Conservation (phyloP, 2,329 filamentous ascomycete genomes). For the Penicillium expansum region DNA sequence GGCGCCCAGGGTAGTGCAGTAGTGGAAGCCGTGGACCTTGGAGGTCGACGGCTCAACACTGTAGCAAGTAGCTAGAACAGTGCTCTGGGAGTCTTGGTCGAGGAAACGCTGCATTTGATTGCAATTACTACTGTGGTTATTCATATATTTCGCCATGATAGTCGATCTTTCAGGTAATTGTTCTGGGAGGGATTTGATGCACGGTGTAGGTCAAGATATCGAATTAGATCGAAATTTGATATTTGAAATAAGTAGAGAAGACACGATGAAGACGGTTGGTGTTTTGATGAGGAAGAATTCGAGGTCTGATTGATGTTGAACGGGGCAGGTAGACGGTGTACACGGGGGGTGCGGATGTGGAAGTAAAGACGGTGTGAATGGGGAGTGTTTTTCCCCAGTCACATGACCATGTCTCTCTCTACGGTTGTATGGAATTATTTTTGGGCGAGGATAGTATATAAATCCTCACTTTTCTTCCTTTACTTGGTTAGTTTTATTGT, state of each 20-base stretch:
- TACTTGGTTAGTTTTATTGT: background rate
- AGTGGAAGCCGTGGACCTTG: constrained; percentile 80
- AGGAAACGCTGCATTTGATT: constrained; percentile 58
- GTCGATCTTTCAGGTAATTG: constrained; percentile 9
- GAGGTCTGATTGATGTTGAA: constrained; percentile 5
- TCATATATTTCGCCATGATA: constrained; percentile 54
- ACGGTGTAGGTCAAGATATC: constrained; percentile 5
- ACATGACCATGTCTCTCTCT: constrained; percentile 5
- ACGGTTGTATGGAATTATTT: background rate
- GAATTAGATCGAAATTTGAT: background rate
- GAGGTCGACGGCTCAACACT: constrained; percentile 68
- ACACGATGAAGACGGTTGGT: constrained; percentile 7
- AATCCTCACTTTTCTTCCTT: background rate
- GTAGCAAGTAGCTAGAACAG: constrained; percentile 90
- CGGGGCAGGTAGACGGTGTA: background rate
- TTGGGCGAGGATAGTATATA: no score
- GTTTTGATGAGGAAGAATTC: background rate
- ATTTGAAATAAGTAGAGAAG: background rate
- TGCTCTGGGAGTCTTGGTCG: constrained; percentile 54
- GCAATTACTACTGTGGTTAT: constrained; percentile 68
- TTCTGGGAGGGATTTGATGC: constrained; percentile 3
- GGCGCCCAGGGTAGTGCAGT: constrained; percentile 88
- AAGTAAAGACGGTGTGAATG: background rate
- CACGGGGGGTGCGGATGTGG: background rate
- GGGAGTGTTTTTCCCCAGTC: constrained; percentile 7